Percentiles rank a stretch among this genome's conserved stretches.
These are phyloP conservation scores for Beta macrorhiza DNA, from an alignment of 179 eudicot species.

Conservation along the genomic window DNA sequence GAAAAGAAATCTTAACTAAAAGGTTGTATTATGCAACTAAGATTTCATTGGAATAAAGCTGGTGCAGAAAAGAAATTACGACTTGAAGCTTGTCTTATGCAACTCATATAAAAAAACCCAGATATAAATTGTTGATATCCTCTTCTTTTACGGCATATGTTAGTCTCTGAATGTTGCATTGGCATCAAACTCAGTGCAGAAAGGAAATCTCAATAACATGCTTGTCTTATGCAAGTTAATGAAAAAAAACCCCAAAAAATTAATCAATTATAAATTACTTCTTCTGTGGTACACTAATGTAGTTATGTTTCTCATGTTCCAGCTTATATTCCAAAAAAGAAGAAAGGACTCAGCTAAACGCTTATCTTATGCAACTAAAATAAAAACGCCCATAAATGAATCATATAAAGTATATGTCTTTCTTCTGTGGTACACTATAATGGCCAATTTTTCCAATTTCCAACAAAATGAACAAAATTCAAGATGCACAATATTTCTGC, in stretches of 20 bases:
- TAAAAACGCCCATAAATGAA: no score
- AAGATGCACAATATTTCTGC: slow-evolving; percentile 3
- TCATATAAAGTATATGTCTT: no score
- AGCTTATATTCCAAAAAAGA: no score
- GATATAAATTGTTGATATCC: background rate
- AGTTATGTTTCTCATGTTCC: background rate
- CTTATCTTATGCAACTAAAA: no score
- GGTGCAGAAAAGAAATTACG: background rate
- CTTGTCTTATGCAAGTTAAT: background rate
- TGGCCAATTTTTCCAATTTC: no score
- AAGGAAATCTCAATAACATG: background rate
- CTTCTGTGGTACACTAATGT: background rate
- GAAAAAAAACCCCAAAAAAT: background rate
- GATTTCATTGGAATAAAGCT: background rate
- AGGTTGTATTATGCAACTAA: background rate
- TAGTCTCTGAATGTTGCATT: background rate
- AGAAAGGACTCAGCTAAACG: no score
- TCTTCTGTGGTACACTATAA: no score
- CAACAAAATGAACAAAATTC: no score
- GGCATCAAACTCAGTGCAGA: background rate
- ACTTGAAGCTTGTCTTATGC: background rate
- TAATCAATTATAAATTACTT: background rate
- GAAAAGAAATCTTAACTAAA: slow-evolving; percentile 1
- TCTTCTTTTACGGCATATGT: background rate
- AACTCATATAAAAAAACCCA: no score